These are phyloP conservation scores for Aspergillus campestris DNA, from an alignment of 495 filamentous ascomycete species.

Conservation along the genomic window DNA sequence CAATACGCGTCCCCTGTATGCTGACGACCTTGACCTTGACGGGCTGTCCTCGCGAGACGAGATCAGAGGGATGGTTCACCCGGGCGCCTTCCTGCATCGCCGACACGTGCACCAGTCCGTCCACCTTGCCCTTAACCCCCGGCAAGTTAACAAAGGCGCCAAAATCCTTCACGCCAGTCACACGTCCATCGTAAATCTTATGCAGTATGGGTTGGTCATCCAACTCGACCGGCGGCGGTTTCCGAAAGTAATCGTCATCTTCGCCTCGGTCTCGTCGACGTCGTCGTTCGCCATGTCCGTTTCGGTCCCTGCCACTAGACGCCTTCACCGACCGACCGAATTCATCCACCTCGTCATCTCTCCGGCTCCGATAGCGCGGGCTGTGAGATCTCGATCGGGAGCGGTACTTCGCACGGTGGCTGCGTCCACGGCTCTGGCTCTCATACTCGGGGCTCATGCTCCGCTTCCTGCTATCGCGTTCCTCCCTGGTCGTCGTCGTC, in stretches of 20 bases:
- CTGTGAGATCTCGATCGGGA: constrained; percentile 51
- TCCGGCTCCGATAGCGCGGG: constrained; percentile 33
- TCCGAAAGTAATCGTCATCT: constrained; percentile 57
- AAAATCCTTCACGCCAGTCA: constrained; percentile 91
- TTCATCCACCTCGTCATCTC: constrained; percentile 55
- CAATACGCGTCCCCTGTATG: constrained; percentile 70
- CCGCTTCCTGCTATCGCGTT: constrained; percentile 52
- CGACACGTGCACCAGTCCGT: constrained; percentile 93
- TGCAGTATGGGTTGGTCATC: constrained; percentile 74
- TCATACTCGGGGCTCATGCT: constrained; percentile 65
- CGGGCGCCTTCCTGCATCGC: constrained; percentile 81
- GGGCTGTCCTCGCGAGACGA: constrained; percentile 69
- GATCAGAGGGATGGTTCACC: constrained; percentile 85
- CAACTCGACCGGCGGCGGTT: constrained; percentile 65
- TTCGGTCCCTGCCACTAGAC: constrained; percentile 31
- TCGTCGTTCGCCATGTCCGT: constrained; percentile 32
- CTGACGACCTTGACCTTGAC: constrained; percentile 93
- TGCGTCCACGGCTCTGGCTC: constrained; percentile 43
- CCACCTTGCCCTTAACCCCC: constrained; percentile 78
- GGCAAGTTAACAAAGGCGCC: constrained; percentile 91
- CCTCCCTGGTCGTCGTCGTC: constrained; percentile 9
- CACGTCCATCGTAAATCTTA: constrained; percentile 84
- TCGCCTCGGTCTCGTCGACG: constrained; percentile 35
- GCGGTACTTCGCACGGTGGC: constrained; percentile 43
- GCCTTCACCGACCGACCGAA: constrained; percentile 44